phyloP scores from a whole-genome alignment of 2,329 filamentous ascomycete species.

The Fusarium dimerum region DNA sequence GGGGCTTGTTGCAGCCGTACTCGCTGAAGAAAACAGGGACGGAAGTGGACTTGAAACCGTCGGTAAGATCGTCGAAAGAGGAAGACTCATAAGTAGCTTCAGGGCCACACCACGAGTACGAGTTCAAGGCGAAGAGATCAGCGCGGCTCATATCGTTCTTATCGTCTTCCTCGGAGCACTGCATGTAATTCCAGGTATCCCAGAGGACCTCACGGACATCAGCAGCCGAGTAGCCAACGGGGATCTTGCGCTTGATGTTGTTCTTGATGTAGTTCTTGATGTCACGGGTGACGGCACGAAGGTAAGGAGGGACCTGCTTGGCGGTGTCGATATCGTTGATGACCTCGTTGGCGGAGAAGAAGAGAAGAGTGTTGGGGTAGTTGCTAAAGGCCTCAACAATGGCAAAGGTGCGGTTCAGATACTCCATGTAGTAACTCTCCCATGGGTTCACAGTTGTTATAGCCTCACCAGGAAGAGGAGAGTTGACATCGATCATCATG shows the following conservation, averaged over 20 bases:
- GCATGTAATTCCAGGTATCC: constrained; percentile 76
- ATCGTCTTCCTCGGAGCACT: constrained; percentile 61
- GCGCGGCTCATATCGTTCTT: constrained; percentile 61
- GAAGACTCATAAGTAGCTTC: constrained; percentile 63
- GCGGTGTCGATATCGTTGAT: constrained; percentile 67
- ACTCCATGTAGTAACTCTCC: constrained; percentile 59
- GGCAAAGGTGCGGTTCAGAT: constrained; percentile 67
- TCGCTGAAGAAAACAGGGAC: constrained; percentile 84
- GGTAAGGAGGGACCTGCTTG: constrained; percentile 65
- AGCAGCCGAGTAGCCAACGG: constrained; percentile 79
- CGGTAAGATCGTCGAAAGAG: constrained; percentile 63
- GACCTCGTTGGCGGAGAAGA: constrained; percentile 80
- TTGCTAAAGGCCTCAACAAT: constrained; percentile 67
- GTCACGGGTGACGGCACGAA: constrained; percentile 74
- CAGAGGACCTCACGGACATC: constrained; percentile 73
- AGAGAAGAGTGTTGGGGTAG: constrained; percentile 68
- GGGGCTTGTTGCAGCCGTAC: constrained; percentile 73
- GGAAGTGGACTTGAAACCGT: constrained; percentile 64
- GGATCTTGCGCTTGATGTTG: constrained; percentile 66
- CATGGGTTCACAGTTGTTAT: constrained; percentile 57
- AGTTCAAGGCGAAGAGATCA: constrained; percentile 77
- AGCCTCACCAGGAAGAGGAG: constrained; percentile 59
- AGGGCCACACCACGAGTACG: constrained; percentile 67
- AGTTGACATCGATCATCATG: constrained; percentile 70
- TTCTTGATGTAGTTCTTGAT: constrained; percentile 80